phyloP scores from a whole-genome alignment of 306 rosid genomes.

The Lathyrus sativus region DNA sequence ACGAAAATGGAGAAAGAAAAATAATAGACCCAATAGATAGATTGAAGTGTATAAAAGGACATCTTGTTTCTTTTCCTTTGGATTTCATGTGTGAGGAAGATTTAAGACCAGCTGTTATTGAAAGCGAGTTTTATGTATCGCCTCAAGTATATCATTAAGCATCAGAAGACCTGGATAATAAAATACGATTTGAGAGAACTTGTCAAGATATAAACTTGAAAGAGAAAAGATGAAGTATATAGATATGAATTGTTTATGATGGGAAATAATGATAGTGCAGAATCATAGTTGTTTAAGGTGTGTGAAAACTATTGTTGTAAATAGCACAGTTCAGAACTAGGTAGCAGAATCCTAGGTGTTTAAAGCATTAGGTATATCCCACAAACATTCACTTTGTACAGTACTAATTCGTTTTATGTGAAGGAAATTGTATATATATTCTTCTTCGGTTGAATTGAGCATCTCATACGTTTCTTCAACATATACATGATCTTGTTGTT shows the following conservation, averaged over 20 bases:
- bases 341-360: background rate
- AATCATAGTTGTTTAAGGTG: slow-evolving; percentile 24
- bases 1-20: slow-evolving; percentile 56
- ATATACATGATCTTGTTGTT: no score
- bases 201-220: slow-evolving; percentile 17
- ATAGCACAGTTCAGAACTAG: slow-evolving; percentile 12
- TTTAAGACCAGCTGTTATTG: slow-evolving; percentile 88
- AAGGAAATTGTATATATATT: slow-evolving; percentile 41
- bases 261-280: slow-evolving; percentile 32
- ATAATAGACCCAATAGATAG: slow-evolving; percentile 55
- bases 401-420: slow-evolving; percentile 30
- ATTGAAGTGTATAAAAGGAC: slow-evolving; percentile 69
- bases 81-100: slow-evolving; percentile 94
- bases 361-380: no score
- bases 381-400: slow-evolving; percentile 37
- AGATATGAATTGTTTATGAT: slow-evolving; percentile 19
- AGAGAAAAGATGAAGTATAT: slow-evolving; percentile 11
- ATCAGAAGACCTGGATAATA: background rate
- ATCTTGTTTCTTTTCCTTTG: slow-evolving; percentile 88
- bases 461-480: no score
- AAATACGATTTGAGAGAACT: slow-evolving; percentile 3
- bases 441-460: slow-evolving; percentile 19
- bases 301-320: slow-evolving; percentile 31
- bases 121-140: slow-evolving; percentile 84
- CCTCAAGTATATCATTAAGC: slow-evolving; percentile 82